These are phyloP conservation scores for Alternaria incomplexa DNA, from an alignment of 2,329 filamentous ascomycete genomes.

Conservation along the genomic window DNA sequence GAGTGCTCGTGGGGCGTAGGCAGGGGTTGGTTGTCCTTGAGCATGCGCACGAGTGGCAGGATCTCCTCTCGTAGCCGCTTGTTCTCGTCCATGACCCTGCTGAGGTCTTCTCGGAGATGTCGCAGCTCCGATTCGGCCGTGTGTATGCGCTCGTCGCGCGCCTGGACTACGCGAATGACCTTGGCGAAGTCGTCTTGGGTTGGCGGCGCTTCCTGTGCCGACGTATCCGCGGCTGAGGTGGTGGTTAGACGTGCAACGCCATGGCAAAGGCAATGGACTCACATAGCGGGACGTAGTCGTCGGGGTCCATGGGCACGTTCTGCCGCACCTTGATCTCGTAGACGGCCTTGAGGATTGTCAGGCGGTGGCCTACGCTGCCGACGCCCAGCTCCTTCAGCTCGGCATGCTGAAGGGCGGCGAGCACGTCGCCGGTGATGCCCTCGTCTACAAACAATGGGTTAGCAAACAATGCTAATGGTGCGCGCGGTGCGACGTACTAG, in stretches of 20 bases:
- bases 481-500: constrained; percentile 67
- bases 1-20: constrained; percentile 50
- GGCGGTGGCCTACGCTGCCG: constrained; percentile 86
- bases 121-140: constrained; percentile 83
- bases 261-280: constrained; percentile 50
- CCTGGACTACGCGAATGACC: constrained; percentile 84
- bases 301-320: constrained; percentile 86
- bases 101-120: constrained; percentile 66
- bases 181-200: constrained; percentile 93
- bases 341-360: constrained; percentile 93
- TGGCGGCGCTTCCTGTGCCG: constrained; percentile 82
- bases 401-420: constrained; percentile 87
- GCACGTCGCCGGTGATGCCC: constrained; percentile 88
- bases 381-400: constrained; percentile 97
- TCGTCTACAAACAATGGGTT: constrained; percentile 68
- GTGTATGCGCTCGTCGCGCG: constrained; percentile 89
- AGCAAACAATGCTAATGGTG: background rate
- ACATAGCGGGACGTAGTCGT: constrained; percentile 94
- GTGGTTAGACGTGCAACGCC: constrained; percentile 6
- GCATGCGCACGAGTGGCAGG: constrained; percentile 85
- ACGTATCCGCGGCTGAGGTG: constrained; percentile 79
- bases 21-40: constrained; percentile 88
- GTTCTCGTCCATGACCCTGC: constrained; percentile 75
- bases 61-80: constrained; percentile 88
- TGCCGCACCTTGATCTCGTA: constrained; percentile 97